Base-by-base conservation (phyloP, 2,329 filamentous ascomycete species). In the Diaporthe citrichinensis region DNA sequence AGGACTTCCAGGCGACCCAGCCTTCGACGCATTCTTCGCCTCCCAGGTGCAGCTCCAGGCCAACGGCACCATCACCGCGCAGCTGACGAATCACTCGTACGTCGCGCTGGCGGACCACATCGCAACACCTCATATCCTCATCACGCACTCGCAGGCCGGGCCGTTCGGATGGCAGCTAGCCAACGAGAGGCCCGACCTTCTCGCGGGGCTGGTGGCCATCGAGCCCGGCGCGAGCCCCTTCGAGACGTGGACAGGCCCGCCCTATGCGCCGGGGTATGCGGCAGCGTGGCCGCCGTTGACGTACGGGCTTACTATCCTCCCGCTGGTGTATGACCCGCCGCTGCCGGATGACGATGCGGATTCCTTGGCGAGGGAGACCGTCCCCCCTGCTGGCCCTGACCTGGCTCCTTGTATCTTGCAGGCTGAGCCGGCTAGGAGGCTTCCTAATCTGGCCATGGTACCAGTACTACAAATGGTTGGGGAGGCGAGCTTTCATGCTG, bases 221-320 rank as follows among this genome's bases (percentile, higher is more conserved):
- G 90, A 92, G 78, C 90, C 90, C 0, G 80, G 83, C 5, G 90
- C 90, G 0, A 89, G 90, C 1, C 89, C 89, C 0, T 90, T 88
- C 25, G 51, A 46, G 15, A 12, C 17, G 23, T 51, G 65, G 65
- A 69, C 65, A 0, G 65, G 65, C 9, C 65, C 65, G n/a, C 46
- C 65, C 25, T 68, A 68, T 15, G 65, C 65, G 12, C 65, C 65
- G 23, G 65, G 65, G 1, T 68, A 69, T 34, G 49, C 65, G 15
- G 5, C 17, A 9, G n/a, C 49, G 14, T 69, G 49, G 49, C 34
- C 65, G n/a, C 65, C 65, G 31, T 4, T 55, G 23, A 12, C 25
- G 5, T 69, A 55, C 10, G 81, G 84, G 25, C 74, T 79, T 3
- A 79, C 82, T 31, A 80, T 82, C 44, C 77, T 77, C 0, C 79